Base-by-base conservation (phyloP, 2,329 filamentous ascomycete genomes). In the Harringtonia lauricola region DNA sequence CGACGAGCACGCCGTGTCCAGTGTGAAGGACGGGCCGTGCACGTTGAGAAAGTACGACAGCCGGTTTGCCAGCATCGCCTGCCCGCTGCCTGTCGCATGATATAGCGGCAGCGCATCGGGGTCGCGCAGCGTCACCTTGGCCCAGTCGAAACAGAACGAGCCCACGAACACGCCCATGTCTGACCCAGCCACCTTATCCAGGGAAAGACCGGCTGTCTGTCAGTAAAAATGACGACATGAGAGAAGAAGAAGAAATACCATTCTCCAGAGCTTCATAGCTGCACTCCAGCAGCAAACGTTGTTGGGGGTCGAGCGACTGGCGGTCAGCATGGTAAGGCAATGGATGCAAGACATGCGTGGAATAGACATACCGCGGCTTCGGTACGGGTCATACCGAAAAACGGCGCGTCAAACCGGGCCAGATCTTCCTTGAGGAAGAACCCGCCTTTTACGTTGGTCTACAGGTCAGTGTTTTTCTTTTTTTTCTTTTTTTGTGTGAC, bases 1-100 rank as follows among this genome's bases (percentile, higher is more conserved):
- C 7, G 60, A 59, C 0, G 66, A 68, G 48, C 68, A 71, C 2
- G 61, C 68, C 1, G 68, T 70, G 44, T 71, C 66, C 0, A 70
- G 48, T 0, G 63, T 64, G 39, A 70, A 47, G 36, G 62, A 64
- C 0, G 65, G 59, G 0, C 67, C 65, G n/a, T 53, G 53, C 29
- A 68, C 52, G 46, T 70, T 59, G 37, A 64, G 66, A 41, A 59
- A 62, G 45, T 65, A 64, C 0, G 61, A 66, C 2, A 69, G 48
- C 7, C 66, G 57, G 46, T 67, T 68, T 0, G 64, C 57, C 18
- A 63, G 42, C 40, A 67, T 62, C 8, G 57, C 55, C 21, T 57
- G 51, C 2, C 55, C 54, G 1, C 51, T 59, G 39, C 64, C 64
- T 0, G 62, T 63, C 8, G 58, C 56, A 28, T 55, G 47, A 47